Evolutionary conservation across 2,329 filamentous ascomycete species (phyloP), one percentile per base, ranked within the genome.

Genomic region (Furcasterigmium furcatum): DNA sequence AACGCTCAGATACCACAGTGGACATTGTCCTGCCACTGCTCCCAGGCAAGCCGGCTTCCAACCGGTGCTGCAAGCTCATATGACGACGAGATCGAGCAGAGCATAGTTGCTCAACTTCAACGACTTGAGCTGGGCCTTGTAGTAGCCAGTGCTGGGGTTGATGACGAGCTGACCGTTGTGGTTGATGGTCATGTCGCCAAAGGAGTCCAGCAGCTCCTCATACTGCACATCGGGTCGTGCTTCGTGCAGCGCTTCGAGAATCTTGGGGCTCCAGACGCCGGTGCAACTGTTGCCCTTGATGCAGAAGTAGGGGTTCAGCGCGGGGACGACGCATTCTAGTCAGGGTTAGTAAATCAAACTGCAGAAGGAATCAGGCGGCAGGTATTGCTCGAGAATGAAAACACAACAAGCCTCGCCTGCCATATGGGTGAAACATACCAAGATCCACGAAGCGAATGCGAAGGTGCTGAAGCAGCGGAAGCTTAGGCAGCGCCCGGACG

Each of bases 361-460:
- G 30, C 27, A 43, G 43, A 3, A 14, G 25, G 8, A n/a, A n/a
- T n/a, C n/a, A n/a, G 13, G 5, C 25, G 27, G 13, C 16, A 25
- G n/a, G n/a, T n/a, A n/a, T n/a, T n/a, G n/a, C n/a, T n/a, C n/a
- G n/a, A n/a, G n/a, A n/a, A n/a, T n/a, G n/a, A n/a, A n/a, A n/a
- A n/a, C n/a, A n/a, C n/a, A n/a, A n/a, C n/a, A n/a, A n/a, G 34
- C 16, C 18, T 36, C 68, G 16, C 10, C 25, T 29, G 9, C 18
- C 38, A 10, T 9, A 35, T 16, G 4, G 12, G 16, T 29, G 16
- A 30, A 24, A 62, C 71, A 54, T 71, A 84, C 81, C 74, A 6
- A 90, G 71, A 62, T 90, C 86, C 44, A 90, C 83, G 56, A 87
- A 90, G 45, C 86, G 81, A 56, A 90, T 88, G 46, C 85, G 75